Percentiles rank a stretch among this genome's conserved stretches.
These are phyloP conservation scores for Collybiopsis confluens DNA, from an alignment of 768 basidiomycete species.

Conservation along the genomic window DNA sequence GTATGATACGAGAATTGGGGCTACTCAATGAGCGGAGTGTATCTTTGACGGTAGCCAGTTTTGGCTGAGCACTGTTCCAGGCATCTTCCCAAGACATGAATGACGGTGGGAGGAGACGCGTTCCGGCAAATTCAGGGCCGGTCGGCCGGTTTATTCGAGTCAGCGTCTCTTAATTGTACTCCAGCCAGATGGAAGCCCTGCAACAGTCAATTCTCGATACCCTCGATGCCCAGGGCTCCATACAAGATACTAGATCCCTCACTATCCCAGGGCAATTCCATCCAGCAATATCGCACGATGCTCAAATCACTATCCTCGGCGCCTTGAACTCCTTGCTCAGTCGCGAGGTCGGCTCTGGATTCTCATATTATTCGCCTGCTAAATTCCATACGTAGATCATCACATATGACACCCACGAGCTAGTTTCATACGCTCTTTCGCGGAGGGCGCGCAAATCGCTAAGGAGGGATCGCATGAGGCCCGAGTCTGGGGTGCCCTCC, in stretches of 20 bases:
- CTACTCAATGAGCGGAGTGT: constrained; percentile 27
- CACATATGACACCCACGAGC: constrained; percentile 72
- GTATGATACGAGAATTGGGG: constrained; percentile 49
- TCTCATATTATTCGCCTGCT: no score
- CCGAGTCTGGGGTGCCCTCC: constrained; percentile 85
- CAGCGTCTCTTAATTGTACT: background rate
- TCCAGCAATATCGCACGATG: constrained; percentile 63
- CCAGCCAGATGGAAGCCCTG: constrained; percentile 58
- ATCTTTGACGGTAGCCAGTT: constrained; percentile 43
- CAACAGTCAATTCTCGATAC: constrained; percentile 78
- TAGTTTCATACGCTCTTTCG: constrained; percentile 68
- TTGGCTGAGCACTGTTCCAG: constrained; percentile 60
- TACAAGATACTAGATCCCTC: constrained; percentile 68
- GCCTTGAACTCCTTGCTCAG: constrained; percentile 87
- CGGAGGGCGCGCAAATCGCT: constrained; percentile 80
- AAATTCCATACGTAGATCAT: no score
- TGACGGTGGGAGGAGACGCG: constrained; percentile 14
- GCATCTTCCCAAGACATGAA: constrained; percentile 49
- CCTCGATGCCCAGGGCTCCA: constrained; percentile 49
- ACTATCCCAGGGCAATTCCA: constrained; percentile 58
- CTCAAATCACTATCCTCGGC: constrained; percentile 81
- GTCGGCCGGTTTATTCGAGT: background rate
- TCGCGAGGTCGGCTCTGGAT: constrained; percentile 81
- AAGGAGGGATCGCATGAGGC: constrained; percentile 90
- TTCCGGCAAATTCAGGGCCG: background rate